Evolutionary conservation across 2,329 filamentous ascomycete species (phyloP).

Genomic region (Blumeriella jaapii): DNA sequence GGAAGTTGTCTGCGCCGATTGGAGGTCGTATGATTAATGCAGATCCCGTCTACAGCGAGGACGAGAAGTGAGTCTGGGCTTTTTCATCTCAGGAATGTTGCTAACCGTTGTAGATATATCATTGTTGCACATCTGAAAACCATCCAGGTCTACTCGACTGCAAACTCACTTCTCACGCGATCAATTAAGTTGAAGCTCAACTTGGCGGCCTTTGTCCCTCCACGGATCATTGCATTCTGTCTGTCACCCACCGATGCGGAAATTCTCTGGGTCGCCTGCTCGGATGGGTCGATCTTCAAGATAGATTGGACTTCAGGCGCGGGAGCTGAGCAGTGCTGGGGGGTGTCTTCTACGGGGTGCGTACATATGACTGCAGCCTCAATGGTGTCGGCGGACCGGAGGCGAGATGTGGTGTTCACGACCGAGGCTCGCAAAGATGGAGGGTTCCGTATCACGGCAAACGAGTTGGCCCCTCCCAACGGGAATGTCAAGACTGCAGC

Average conservation of each 20-base stretch:
- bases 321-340: slow-evolving; percentile 33
- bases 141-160: slow-evolving; percentile 69
- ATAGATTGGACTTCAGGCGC: slow-evolving; percentile 45
- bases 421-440: slow-evolving; percentile 24
- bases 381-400: slow-evolving; percentile 25
- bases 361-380: slow-evolving; percentile 28
- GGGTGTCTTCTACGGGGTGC: slow-evolving; percentile 26
- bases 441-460: slow-evolving; percentile 27
- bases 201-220: slow-evolving; percentile 17
- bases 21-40: slow-evolving; percentile 54
- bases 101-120: slow-evolving; percentile 40
- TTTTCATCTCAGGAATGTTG: slow-evolving; percentile 10
- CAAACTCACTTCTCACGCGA: slow-evolving; percentile 69
- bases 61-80: slow-evolving; percentile 44
- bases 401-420: slow-evolving; percentile 28
- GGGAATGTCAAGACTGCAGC: slow-evolving; percentile 21
- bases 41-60: slow-evolving; percentile 48
- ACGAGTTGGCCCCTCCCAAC: slow-evolving; percentile 27
- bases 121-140: slow-evolving; percentile 65
- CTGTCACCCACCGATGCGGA: slow-evolving; percentile 34
- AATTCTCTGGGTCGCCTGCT: slow-evolving; percentile 48
- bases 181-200: slow-evolving; percentile 44
- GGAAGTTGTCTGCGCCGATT: slow-evolving; percentile 53
- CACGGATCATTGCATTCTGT: slow-evolving; percentile 29
- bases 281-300: slow-evolving; percentile 43